Evolutionary conservation across 768 basidiomycete genomes (phyloP), one percentile per base, ranked within the genome.

Genomic region (Tricholoma terreum): DNA sequence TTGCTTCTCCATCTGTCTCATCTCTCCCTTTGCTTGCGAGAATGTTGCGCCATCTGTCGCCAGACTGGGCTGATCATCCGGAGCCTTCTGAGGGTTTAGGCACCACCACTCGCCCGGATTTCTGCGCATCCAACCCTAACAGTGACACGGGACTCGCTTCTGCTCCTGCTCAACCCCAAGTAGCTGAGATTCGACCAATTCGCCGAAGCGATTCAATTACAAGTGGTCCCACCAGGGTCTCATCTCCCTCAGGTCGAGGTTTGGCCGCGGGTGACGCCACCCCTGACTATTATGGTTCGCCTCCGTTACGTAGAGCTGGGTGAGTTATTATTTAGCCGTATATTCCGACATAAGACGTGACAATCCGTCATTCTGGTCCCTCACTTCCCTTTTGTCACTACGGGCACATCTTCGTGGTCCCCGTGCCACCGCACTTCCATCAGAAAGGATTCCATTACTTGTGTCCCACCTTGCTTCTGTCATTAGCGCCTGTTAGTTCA

Each of bases 301-400:
- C 75, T 22, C 73, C 77, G 15, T 68, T 84, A 63, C 78, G 75
- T 66, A 70, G 84, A 64, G 80, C 83, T 43, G 83, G 84, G 84
- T 84, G 65, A 70, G 81, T 75, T 40, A 40, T 24, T 33, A 12
- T 33, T 35, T 45, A 22, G 33, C 22, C 36, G 7, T 48, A 45
- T 56, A 33, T 54, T 34, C 58, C 21, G 54, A 50, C 38, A 50
- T 54, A 35, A 40, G 31, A 52, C 52, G 56, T 50, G 21, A 19
- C 35, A 21, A 54, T 58, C 54, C 36, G 40, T 56, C 45, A 51
- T 21, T 46, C 21, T 54, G 17, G 24, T 50, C 51, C 52, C 56
- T 50, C 50, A 58, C 46, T 54, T 69, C 65, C 67, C 69, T 69
- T 9, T 35, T 35, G 34, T 35, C 34, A 9, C 34, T 35, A 14